Percentiles rank a stretch among this genome's conserved stretches.
These are phyloP conservation scores for Plectosphaerella sp. DNA, from an alignment of 2,329 filamentous ascomycete species.

Conservation along the genomic window DNA sequence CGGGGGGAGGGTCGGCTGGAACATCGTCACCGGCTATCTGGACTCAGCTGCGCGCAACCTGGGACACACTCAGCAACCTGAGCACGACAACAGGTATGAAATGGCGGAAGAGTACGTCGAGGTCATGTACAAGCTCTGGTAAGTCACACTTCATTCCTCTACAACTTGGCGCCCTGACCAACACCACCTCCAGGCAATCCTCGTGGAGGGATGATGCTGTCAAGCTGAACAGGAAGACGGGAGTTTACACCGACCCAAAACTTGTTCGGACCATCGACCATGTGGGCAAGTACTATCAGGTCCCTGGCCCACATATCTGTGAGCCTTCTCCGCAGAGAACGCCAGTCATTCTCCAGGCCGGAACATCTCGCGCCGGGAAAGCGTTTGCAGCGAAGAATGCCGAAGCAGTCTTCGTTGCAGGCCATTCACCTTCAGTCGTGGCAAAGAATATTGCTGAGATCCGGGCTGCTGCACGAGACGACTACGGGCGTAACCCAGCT, in stretches of 20 bases:
- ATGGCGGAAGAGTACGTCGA: conserved; percentile 57
- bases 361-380: conserved; percentile 56
- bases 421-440: conserved; percentile 50
- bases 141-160: conserved; percentile 20
- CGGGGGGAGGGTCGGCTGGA: conserved; percentile 46
- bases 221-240: conserved; percentile 45
- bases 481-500: conserved; percentile 46
- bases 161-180: too few species aligned
- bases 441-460: conserved; percentile 54
- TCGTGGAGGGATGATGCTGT: conserved; percentile 61
- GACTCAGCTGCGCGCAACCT: conserved; percentile 63
- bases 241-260: conserved; percentile 38
- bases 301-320: conserved; percentile 56
- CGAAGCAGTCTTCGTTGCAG: conserved; percentile 60
- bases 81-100: conserved; percentile 46
- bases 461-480: conserved; percentile 39
- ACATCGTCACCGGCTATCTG: conserved; percentile 64
- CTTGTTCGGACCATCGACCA: conserved; percentile 60
- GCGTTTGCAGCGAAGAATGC: conserved; percentile 59
- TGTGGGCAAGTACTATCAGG: conserved; percentile 52
- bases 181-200: conserved; percentile 21
- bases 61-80: conserved; percentile 49
- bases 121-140: conserved; percentile 57
- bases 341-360: conserved; percentile 60
- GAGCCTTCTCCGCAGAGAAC: conserved; percentile 60